Percentiles rank a stretch among this genome's conserved stretches.
phyloP scores from a whole-genome alignment of 768 basidiomycete genomes.

The Rhodotorula graminis region DNA sequence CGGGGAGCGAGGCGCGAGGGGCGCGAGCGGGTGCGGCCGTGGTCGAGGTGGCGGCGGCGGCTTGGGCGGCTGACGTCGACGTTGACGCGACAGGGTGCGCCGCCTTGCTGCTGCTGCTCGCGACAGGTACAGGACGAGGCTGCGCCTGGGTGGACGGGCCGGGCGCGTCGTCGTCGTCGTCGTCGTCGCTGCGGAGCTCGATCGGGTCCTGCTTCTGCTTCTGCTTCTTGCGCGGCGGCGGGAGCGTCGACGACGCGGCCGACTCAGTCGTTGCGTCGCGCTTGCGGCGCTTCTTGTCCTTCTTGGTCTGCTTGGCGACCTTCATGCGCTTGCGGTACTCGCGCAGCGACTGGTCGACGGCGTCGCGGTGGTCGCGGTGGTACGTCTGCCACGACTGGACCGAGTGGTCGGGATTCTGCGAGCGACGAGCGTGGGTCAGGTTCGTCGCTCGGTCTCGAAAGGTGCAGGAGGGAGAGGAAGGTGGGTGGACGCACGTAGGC shows the following conservation, averaged over 20 bases:
- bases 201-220: background rate
- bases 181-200: too few species aligned
- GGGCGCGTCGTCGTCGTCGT: too few species aligned
- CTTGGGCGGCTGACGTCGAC: too few species aligned
- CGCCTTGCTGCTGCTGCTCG: background rate
- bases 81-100: background rate
- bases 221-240: background rate
- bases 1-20: background rate
- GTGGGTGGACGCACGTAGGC: too few species aligned
- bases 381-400: constrained; percentile 10
- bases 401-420: constrained; percentile 1
- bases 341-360: background rate
- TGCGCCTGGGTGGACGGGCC: background rate
- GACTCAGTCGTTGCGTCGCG: too few species aligned
- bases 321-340: background rate
- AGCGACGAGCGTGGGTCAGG: background rate
- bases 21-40: background rate
- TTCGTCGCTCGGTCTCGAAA: background rate
- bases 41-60: background rate
- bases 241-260: too few species aligned
- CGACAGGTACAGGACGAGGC: too few species aligned
- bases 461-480: background rate
- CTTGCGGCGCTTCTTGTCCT: background rate
- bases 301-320: background rate
- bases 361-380: background rate